A percentile compares a stretch with the other conserved stretches of the same genome.
These are phyloP conservation scores for Pseudogymnoascus sp. DNA, from an alignment of 2,329 filamentous ascomycete genomes.

Conservation along the genomic window DNA sequence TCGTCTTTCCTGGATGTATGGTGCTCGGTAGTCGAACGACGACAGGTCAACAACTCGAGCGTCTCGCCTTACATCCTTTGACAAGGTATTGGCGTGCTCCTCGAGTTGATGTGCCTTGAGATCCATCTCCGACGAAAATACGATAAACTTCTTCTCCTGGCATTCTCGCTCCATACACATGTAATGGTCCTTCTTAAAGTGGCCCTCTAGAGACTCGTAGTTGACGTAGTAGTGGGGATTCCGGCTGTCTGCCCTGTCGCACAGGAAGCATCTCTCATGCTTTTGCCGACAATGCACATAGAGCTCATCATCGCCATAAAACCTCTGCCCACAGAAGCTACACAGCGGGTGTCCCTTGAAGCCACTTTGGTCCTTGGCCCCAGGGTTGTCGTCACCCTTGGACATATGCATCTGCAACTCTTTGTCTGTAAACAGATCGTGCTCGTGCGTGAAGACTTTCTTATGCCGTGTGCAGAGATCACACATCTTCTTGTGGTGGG, in stretches of 20 bases:
- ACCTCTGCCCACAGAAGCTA: slow-evolving; percentile 81
- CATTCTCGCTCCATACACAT: slow-evolving; percentile 79
- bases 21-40: slow-evolving; percentile 67
- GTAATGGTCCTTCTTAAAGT: slow-evolving; percentile 83
- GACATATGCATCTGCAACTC: slow-evolving; percentile 83
- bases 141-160: slow-evolving; percentile 93
- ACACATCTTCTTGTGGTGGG: slow-evolving; percentile 82
- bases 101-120: slow-evolving; percentile 87
- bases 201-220: slow-evolving; percentile 75
- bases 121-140: slow-evolving; percentile 91
- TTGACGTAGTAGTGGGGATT: slow-evolving; percentile 86
- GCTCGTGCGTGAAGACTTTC: slow-evolving; percentile 97
- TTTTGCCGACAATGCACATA: slow-evolving; percentile 88
- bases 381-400: slow-evolving; percentile 82
- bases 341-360: slow-evolving; percentile 95
- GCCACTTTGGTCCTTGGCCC: slow-evolving; percentile 82
- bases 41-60: slow-evolving; percentile 80
- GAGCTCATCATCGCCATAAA: slow-evolving; percentile 93
- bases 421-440: slow-evolving; percentile 76
- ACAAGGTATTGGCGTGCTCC: slow-evolving; percentile 67
- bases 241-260: slow-evolving; percentile 48
- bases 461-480: slow-evolving; percentile 90
- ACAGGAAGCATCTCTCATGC: slow-evolving; percentile 92
- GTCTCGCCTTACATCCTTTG: slow-evolving; percentile 76
- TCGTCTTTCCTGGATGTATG: slow-evolving; percentile 53